phyloP scores from a whole-genome alignment of 2,329 filamentous ascomycete genomes.

The Epichloe coenophiala region DNA sequence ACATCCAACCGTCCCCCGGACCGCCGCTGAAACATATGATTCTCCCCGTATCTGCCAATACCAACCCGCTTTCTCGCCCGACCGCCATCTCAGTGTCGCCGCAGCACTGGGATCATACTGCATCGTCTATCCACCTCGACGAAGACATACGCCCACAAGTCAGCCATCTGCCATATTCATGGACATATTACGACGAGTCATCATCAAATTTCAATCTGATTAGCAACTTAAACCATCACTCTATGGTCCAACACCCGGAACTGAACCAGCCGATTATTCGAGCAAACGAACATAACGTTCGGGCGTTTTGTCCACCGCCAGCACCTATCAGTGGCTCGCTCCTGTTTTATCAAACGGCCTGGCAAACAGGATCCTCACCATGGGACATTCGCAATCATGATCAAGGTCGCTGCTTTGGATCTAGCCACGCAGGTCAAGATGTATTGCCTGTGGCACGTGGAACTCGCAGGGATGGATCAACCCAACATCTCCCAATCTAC shows the following conservation, averaged over 20 bases:
- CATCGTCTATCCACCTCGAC: slow-evolving; percentile 1
- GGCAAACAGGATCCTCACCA: slow-evolving; percentile 7
- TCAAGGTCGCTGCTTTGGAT: background rate
- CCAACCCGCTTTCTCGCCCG: slow-evolving; percentile 8
- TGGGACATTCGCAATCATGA: slow-evolving; percentile 5
- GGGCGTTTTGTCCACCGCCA: slow-evolving; percentile 24
- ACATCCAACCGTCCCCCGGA: slow-evolving; percentile 57
- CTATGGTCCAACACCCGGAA: slow-evolving; percentile 8
- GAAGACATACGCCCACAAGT: background rate
- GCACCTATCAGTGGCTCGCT: slow-evolving; percentile 17
- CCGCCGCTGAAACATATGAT: slow-evolving; percentile 76
- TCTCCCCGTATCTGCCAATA: slow-evolving; percentile 38
- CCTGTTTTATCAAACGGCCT: slow-evolving; percentile 17
- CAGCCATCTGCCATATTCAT: background rate
- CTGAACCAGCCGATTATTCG: slow-evolving; percentile 20
- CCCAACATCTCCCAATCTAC: background rate
- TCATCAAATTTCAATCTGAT: background rate
- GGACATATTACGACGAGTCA: background rate
- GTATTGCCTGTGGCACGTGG: background rate
- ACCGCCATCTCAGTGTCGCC: slow-evolving; percentile 5
- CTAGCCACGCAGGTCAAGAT: background rate
- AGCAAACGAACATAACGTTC: slow-evolving; percentile 24
- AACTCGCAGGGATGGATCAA: background rate
- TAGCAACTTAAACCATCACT: background rate
- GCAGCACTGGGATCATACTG: slow-evolving; percentile 2